These are phyloP conservation scores for Xylaria grammica DNA, from an alignment of 495 filamentous ascomycete species.

Conservation along the genomic window DNA sequence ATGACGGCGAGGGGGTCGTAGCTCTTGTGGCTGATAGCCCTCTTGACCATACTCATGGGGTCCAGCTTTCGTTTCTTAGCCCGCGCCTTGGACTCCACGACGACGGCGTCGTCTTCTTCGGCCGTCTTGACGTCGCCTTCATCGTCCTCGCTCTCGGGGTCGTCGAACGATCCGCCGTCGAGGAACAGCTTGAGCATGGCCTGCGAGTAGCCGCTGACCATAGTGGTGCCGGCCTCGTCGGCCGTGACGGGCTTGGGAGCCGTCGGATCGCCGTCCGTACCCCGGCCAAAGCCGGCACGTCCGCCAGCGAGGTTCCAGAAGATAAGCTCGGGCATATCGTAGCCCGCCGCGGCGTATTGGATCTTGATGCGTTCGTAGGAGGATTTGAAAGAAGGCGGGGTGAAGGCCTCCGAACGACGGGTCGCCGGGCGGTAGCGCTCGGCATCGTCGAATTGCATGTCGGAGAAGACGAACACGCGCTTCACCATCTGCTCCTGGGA, in stretches of 20 bases:
- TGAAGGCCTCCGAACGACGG: not conserved
- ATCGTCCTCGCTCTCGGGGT: conserved; percentile 31
- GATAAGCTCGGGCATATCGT: conserved; percentile 53
- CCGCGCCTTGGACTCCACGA: conserved; percentile 27
- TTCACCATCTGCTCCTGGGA: conserved; percentile 53
- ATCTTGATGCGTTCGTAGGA: conserved; percentile 47
- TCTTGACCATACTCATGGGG: conserved; percentile 45
- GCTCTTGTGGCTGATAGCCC: conserved; percentile 46
- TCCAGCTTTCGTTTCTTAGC: conserved; percentile 37
- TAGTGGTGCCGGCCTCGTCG: conserved; percentile 39
- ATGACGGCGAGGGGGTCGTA: conserved; percentile 53
- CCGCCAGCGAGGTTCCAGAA: conserved; percentile 57
- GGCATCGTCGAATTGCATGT: conserved; percentile 54
- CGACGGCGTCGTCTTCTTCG: conserved; percentile 33
- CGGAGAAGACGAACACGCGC: conserved; percentile 53
- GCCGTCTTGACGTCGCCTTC: conserved; percentile 32
- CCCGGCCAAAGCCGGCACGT: conserved; percentile 22
- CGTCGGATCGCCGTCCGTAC: not conserved
- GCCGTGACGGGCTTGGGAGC: conserved; percentile 48
- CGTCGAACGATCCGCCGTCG: conserved; percentile 45
- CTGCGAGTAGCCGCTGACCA: conserved; percentile 55
- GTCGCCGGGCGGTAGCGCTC: no score
- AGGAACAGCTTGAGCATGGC: conserved; percentile 56
- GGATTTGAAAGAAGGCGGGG: conserved; percentile 22
- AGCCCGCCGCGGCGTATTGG: conserved; percentile 46